These are phyloP conservation scores for Avena atlantica DNA, from an alignment of 176 grass and related monocot species.

Conservation along the genomic window DNA sequence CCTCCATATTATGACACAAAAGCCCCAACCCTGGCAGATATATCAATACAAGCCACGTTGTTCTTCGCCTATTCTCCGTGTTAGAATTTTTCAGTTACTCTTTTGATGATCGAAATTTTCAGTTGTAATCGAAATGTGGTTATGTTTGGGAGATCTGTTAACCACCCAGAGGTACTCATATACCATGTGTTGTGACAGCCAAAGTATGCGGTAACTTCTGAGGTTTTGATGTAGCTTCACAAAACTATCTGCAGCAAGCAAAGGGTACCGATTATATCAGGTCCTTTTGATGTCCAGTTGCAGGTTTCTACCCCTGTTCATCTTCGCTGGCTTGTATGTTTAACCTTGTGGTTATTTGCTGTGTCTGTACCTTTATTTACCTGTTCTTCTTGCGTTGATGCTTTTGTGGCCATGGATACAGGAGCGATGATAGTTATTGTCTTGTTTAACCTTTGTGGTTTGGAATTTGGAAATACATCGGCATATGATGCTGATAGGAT, in stretches of 20 bases:
- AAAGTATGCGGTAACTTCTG: not conserved
- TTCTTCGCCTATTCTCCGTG: not conserved
- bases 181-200: not conserved
- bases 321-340: not conserved
- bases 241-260: not conserved
- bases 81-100: not conserved
- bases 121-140: not conserved
- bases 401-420: not conserved
- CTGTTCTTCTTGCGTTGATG: not conserved
- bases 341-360: not conserved
- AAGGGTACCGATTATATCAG: not conserved
- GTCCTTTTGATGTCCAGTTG: not conserved
- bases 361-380: not conserved
- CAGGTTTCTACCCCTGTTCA: not conserved
- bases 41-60: not conserved
- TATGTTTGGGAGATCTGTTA: not conserved
- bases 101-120: too few species aligned
- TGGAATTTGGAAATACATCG: too few species aligned
- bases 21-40: conserved; percentile 1
- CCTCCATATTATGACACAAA: not conserved
- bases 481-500: not conserved
- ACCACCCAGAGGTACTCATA: not conserved
- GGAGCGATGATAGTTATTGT: too few species aligned
- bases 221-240: not conserved
- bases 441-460: too few species aligned